phyloP scores from a whole-genome alignment of 768 basidiomycete species.

The Panellus pusillus region DNA sequence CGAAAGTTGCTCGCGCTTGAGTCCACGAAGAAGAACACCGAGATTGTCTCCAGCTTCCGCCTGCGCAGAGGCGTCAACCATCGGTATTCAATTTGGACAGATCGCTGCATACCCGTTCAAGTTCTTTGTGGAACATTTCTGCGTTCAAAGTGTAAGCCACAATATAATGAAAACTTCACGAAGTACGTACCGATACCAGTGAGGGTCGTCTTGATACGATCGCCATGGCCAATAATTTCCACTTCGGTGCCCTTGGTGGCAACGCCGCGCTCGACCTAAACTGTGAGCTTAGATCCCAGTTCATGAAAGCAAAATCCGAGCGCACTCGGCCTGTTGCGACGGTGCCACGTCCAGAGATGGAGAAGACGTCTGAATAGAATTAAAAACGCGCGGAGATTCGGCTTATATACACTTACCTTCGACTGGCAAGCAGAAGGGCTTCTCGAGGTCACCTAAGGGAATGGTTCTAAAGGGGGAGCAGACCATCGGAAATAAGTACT shows the following conservation, averaged over 20 bases:
- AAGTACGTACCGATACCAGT: slow-evolving; percentile 80
- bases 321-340: slow-evolving; percentile 91
- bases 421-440: slow-evolving; percentile 94
- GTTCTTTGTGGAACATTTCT: slow-evolving; percentile 99
- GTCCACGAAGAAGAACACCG: slow-evolving; percentile 93
- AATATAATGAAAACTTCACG: not conserved
- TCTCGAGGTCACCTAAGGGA: slow-evolving; percentile 84
- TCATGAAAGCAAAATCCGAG: slow-evolving; percentile 2
- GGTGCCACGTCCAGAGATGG: slow-evolving; percentile 97
- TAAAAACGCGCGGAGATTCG: not conserved
- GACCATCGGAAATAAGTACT: slow-evolving; percentile 27
- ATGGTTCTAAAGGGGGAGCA: not conserved
- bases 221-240: slow-evolving; percentile 87
- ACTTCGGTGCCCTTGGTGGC: slow-evolving; percentile 91
- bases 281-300: not conserved
- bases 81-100: not conserved
- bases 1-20: slow-evolving; percentile 94
- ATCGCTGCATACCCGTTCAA: slow-evolving; percentile 71
- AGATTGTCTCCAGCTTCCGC: slow-evolving; percentile 99
- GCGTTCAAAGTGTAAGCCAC: slow-evolving; percentile 3
- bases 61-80: slow-evolving; percentile 32
- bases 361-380: slow-evolving; percentile 72
- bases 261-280: slow-evolving; percentile 86
- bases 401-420: slow-evolving; percentile 56
- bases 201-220: slow-evolving; percentile 83